Base-by-base conservation (phyloP, 495 filamentous ascomycete genomes). In the Staphylotrichum tortipilum region DNA sequence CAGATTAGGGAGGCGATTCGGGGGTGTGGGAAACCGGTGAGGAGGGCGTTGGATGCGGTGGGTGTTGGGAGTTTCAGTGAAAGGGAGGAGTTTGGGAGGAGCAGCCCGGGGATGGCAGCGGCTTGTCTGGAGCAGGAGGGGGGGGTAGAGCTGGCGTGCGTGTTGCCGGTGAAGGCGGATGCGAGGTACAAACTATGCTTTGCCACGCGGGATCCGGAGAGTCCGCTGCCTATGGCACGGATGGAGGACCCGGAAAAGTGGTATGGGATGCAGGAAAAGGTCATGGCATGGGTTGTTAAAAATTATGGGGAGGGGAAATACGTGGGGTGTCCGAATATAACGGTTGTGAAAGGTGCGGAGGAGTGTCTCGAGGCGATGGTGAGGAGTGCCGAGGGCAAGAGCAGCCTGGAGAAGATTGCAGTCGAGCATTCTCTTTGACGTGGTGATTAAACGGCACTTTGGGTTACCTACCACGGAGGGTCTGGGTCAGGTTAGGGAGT, bases 341-440 rank as follows among this genome's bases (percentile, higher is more conserved):
- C 19, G 26, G 38, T 56, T 5, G 49, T 56, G 22, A 30, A 29
- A 8, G 21, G 24, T 0, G 39, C 37, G 2, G 44, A 40, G 30
- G 54, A 46, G 4, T 44, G 38, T 7, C 33, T 49, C 4, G 14
- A 9, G n/a, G 54, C 49, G 4, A 39, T 56, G 19, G 5, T 15
- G n/a, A 21, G 30, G 19, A 31, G 18, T 3, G 43, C 41, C 8
- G 39, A 35, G 17, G 49, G 49, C 12, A 52, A 38, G 44, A 18
- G 42, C 12, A 43, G 49, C 21, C 24, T 41, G 5, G 26, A 52
- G 38, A 56, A 52, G 44, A 44, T 56, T 23, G 29, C 48, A n/a
- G 33, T 56, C 17, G 12, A 52, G 30, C 54, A 56, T 49, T 49
- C 54, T 6, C 26, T 56, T 24, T 19, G 34, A 36, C n/a, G n/a